Base-by-base conservation (phyloP, 208 protist genomes). In the Tritrichomonas musculus region DNA sequence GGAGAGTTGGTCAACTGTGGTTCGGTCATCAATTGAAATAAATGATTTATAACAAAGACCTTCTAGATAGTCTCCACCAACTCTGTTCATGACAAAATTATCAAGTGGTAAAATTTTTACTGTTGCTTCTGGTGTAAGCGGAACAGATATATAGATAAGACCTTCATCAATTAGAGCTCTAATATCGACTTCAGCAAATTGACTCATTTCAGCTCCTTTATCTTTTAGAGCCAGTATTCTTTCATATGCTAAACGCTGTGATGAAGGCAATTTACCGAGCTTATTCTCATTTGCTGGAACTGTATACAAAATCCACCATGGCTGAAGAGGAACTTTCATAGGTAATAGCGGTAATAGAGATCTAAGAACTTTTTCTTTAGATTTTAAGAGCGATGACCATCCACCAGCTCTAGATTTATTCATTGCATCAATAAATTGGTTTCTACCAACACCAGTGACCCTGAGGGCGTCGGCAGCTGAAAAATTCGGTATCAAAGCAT, bases 341-440 rank as follows among this genome's bases (percentile, higher is more conserved):
- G 77, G 77, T 33, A 2, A 11, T 57, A 57, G 47, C 57, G 77
- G 77, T 39, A 88, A 47, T 3, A 88, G 25, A 17, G 77, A 88
- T 36, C 77, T 9, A 9, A 88, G 57, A 57, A 88, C 77, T 57
- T 57, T 88, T 20, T 88, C 77, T 49, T 88, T 88, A 14, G 77
- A 88, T 50, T 88, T 88, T 17, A 88, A 20, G 13, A 88, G 25
- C 0, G 77, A 88, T 33, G 77, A 88, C 77, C 77, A 88, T 25
- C 77, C 47, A 57, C 47, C 47, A 20, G 77, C 47, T 50, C 77
- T 53, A 27, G 77, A 88, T 88, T 88, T 88, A 57, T 88, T 88
- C 77, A 88, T 88, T 1, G 47, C 77, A 57, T 88, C 77, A 88
- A 88, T 88, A 47, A 88, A 88, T 36, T 88, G 77, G n/a, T 88